Base-by-base conservation (phyloP, 2,329 filamentous ascomycete species). In the Fusarium torreyae region DNA sequence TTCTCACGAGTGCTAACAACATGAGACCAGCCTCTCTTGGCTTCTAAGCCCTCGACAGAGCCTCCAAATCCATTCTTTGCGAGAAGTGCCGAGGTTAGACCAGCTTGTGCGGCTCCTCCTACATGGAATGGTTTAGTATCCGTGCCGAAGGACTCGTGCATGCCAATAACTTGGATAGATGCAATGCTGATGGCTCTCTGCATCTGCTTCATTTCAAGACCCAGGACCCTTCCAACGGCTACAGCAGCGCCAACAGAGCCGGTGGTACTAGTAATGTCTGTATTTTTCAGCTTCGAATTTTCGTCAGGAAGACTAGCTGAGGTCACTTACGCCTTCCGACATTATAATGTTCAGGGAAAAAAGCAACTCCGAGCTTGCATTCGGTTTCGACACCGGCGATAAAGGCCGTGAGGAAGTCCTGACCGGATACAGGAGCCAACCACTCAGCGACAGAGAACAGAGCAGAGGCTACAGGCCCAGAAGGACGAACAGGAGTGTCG, bases 91-190 rank as follows among this genome's bases (percentile, higher is more conserved):
- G 55, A 54, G 7, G 39, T 42, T 4, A 57, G 38, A 31, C 55
- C 48, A 15, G 38, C 55, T 17, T 57, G 28, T 43, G 55, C 55
- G 8, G 55, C 48, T 5, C 38, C 48, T 7, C 48, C 48, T 22
- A 57, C 48, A 9, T 54, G 55, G 38, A 54, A 57, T 13, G 55
- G 55, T 3, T 57, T 57, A 2, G 55, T 57, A 13, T 57, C 48
- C 13, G 55, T 57, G 5, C 48, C 48, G 6, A 44, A 57, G 0
- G 48, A 57, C 15, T 44, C 55, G 5, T 57, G 48, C 55, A 54
- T 57, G 3, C 55, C 55, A 9, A 54, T 57, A 15, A 54, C 48
- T 15, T 57, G 55, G 15, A 57, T 22, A 2, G 55, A 54, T 3
- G 55, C 48, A 15, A 57, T 57, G 6, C 48, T 54, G 3, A 57